Evolutionary conservation across 2,329 filamentous ascomycete species (phyloP).

Genomic region (Metarhizium rileyi): DNA sequence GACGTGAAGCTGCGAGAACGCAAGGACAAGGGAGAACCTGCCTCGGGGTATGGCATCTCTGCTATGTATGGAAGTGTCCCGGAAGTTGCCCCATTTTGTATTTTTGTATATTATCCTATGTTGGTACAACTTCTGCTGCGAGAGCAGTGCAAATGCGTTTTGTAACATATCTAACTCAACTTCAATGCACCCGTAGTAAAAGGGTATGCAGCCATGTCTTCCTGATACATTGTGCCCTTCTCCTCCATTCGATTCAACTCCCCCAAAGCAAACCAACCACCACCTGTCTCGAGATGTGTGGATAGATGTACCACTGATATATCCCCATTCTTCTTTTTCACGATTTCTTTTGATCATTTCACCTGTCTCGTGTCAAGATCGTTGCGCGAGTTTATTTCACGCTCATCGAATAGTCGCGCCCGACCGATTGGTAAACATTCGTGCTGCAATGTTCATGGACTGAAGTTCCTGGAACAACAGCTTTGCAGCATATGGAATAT

Average conservation of each 20-base stretch:
- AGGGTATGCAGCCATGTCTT: background rate
- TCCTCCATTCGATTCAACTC: background rate
- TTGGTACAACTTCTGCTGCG: conserved; percentile 3
- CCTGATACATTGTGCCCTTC: conserved; percentile 5
- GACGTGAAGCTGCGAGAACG: too few relatives aligned
- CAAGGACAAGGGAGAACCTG: background rate
- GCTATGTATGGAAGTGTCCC: background rate
- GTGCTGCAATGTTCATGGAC: conserved; percentile 95
- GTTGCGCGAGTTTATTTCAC: background rate
- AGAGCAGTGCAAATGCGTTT: background rate
- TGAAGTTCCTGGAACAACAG: conserved; percentile 96
- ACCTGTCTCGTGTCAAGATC: background rate
- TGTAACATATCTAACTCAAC: background rate
- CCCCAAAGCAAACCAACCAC: background rate
- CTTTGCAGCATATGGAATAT: conserved; percentile 97
- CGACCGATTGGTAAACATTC: conserved; percentile 88
- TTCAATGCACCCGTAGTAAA: background rate
- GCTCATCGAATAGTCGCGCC: conserved; percentile 59
- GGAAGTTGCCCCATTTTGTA: background rate
- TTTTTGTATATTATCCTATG: conserved; percentile 3
- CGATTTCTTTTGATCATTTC: background rate
- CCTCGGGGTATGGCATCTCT: background rate
- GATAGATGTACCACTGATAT: background rate
- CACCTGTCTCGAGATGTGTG: background rate
- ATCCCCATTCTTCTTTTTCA: background rate